Evolutionary conservation across 768 basidiomycete genomes (phyloP).

Genomic region (Phanerochaete carnosa): DNA sequence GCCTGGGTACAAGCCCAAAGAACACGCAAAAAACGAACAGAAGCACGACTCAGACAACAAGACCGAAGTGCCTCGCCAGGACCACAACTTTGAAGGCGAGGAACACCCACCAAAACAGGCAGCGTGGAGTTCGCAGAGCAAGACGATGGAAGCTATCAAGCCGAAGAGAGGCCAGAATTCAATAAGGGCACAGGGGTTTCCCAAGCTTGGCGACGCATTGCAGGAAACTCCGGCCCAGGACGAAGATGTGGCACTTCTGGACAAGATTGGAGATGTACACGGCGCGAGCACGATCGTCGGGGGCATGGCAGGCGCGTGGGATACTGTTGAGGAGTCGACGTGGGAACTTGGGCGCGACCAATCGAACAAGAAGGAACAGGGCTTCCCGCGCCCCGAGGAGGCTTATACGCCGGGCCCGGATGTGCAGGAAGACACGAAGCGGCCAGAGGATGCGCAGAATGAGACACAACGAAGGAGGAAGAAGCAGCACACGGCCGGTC

Average conservation of each 20-base stretch:
- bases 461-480: neutral
- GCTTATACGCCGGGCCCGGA: slow-evolving; percentile 8
- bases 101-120: neutral
- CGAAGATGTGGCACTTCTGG: neutral
- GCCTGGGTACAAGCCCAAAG: slow-evolving; percentile 27
- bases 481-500: neutral
- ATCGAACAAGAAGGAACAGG: slow-evolving; percentile 11
- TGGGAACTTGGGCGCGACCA: slow-evolving; percentile 13
- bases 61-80: slow-evolving; percentile 4
- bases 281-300: neutral
- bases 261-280: neutral
- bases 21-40: slow-evolving; percentile 3
- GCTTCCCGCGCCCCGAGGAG: slow-evolving; percentile 14
- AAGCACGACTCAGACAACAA: slow-evolving; percentile 10
- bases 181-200: slow-evolving; percentile 7
- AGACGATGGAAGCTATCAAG: neutral
- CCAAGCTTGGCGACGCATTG: slow-evolving; percentile 5
- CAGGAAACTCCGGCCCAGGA: slow-evolving; percentile 4
- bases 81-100: neutral
- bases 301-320: slow-evolving; percentile 6
- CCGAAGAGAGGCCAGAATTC: slow-evolving; percentile 7
- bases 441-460: neutral
- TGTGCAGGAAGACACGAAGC: slow-evolving; percentile 6
- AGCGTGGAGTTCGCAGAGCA: neutral
- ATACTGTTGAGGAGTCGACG: slow-evolving; percentile 3